Conservation (phyloP, 768 basidiomycete species). For the Suillus placidus region DNA sequence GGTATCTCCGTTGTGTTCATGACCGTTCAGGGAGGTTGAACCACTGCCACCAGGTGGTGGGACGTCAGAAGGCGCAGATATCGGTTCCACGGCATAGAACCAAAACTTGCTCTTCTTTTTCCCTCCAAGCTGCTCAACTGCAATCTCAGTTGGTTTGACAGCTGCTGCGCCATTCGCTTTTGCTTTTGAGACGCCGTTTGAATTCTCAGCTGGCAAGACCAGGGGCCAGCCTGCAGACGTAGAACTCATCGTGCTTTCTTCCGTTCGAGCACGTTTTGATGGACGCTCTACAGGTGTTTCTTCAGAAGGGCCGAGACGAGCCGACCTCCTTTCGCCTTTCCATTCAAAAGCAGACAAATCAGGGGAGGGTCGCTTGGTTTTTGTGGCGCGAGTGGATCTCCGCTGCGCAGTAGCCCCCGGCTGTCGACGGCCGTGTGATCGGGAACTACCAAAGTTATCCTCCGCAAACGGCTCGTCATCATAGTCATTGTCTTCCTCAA, state of each 20-base stretch:
- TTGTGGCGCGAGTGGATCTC: slow-evolving; percentile 55
- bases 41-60: slow-evolving; percentile 24
- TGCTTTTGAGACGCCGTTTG: slow-evolving; percentile 43
- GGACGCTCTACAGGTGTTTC: slow-evolving; percentile 57
- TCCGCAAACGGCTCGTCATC: slow-evolving; percentile 59
- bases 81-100: slow-evolving; percentile 85
- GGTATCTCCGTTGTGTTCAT: slow-evolving; percentile 18
- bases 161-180: slow-evolving; percentile 65
- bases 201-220: slow-evolving; percentile 25
- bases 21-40: slow-evolving; percentile 24
- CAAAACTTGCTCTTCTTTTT: slow-evolving; percentile 88
- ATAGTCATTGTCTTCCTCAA: slow-evolving; percentile 66
- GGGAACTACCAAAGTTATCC: slow-evolving; percentile 41
- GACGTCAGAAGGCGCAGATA: slow-evolving; percentile 35
- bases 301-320: slow-evolving; percentile 58
- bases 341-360: slow-evolving; percentile 58
- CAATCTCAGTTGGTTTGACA: slow-evolving; percentile 70
- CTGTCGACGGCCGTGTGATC: slow-evolving; percentile 42
- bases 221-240: slow-evolving; percentile 41
- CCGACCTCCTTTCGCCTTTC: slow-evolving; percentile 76
- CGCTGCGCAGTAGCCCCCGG: slow-evolving; percentile 42
- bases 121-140: slow-evolving; percentile 74
- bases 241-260: slow-evolving; percentile 66
- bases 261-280: slow-evolving; percentile 75
- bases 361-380: slow-evolving; percentile 54